A percentile compares a stretch with the other conserved stretches of the same genome.
phyloP scores from a whole-genome alignment of 176 grass and related monocot species.

The Avena atlantica region DNA sequence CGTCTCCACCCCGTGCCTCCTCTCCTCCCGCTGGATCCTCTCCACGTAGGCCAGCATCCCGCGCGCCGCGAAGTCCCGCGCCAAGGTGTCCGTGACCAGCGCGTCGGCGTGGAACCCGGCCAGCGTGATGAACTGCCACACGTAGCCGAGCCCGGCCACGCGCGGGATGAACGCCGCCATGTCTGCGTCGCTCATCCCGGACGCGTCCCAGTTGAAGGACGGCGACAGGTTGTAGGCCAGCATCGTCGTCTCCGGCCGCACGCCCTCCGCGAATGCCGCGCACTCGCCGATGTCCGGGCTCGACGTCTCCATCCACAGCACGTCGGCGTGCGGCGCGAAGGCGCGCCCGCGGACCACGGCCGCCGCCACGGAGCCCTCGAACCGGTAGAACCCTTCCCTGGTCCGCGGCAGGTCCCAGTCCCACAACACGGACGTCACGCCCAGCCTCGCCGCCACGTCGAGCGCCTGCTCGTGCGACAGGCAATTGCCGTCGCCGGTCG shows the following conservation, averaged over 20 bases:
- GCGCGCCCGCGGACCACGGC: conserved; percentile 75
- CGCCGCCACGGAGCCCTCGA: conserved; percentile 72
- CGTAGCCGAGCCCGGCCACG: too few relatives aligned
- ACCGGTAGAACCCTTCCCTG: conserved; percentile 90
- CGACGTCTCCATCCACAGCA: conserved; percentile 97
- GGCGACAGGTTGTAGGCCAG: too few relatives aligned
- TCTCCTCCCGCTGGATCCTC: conserved; percentile 76
- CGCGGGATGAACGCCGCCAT: too few relatives aligned
- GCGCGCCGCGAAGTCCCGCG: too few relatives aligned
- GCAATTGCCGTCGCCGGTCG: conserved; percentile 49
- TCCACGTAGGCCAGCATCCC: too few relatives aligned
- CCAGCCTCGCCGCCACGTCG: conserved; percentile 65
- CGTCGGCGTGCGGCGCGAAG: conserved; percentile 76
- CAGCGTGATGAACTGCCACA: too few relatives aligned
- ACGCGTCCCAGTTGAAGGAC: too few relatives aligned
- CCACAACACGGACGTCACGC: conserved; percentile 67
- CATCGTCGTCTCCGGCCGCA: conserved; percentile 4
- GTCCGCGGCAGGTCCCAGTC: conserved; percentile 93
- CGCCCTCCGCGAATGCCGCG: conserved; percentile 68
- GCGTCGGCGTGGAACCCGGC: too few relatives aligned
- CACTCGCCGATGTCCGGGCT: conserved; percentile 83
- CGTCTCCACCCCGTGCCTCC: conserved; percentile 79
- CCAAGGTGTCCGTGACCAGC: too few relatives aligned
- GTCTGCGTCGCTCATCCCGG: too few relatives aligned
- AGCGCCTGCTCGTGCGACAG: conserved; percentile 63